Conservation (phyloP, 495 filamentous ascomycete species). For the Pyrenopolyporus hunteri region DNA sequence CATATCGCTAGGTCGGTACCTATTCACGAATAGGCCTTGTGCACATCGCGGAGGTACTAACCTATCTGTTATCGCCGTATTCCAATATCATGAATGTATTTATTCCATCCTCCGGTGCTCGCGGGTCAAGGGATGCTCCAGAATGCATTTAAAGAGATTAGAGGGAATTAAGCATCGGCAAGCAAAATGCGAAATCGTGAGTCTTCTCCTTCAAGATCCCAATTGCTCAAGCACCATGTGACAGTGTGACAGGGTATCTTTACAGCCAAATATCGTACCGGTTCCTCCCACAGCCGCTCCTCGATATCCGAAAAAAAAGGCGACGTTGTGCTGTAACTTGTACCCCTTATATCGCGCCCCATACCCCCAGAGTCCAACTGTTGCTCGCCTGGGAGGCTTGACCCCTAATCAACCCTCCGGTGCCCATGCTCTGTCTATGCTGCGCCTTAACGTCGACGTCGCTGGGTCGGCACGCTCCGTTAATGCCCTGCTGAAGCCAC, state of each 20-base stretch:
- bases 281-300: not conserved
- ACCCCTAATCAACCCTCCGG: conserved; percentile 58
- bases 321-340: not conserved
- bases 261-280: conserved; percentile 21
- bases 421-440: conserved; percentile 65
- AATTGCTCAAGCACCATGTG: conserved; percentile 10
- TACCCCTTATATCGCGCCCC: conserved; percentile 59
- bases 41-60: no score
- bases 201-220: conserved; percentile 1
- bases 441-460: conserved; percentile 63
- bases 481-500: conserved; percentile 77
- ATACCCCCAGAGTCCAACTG: conserved; percentile 81
- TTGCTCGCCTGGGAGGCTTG: conserved; percentile 61
- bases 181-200: no score
- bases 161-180: no score
- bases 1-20: no score
- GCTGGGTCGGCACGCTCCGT: conserved; percentile 68
- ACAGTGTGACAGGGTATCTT: conserved; percentile 32
- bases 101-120: no score
- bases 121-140: no score
- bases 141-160: no score
- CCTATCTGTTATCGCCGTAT: no score
- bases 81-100: no score
- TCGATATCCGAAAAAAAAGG: not conserved
- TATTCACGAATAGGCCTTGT: no score